Evolutionary conservation across 495 filamentous ascomycete species (phyloP).

Genomic region (Letharia columbiana): DNA sequence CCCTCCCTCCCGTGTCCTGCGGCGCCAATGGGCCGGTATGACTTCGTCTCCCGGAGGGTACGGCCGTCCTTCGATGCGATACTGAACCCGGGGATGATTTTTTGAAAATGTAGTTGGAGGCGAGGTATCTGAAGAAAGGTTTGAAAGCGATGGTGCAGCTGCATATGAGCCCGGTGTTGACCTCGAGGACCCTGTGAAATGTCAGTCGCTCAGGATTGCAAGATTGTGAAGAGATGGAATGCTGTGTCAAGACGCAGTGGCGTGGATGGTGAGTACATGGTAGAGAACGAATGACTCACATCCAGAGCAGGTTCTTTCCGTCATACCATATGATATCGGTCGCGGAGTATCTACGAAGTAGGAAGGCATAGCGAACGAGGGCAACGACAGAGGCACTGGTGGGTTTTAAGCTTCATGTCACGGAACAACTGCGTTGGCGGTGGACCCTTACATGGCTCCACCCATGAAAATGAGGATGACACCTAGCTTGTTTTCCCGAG

Average conservation of each 20-base stretch:
- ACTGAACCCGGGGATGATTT: neutral
- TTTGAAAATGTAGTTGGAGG: neutral
- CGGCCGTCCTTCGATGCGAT: neutral
- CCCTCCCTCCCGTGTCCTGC: neutral
- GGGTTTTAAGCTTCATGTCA: neutral
- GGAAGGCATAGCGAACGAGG: neutral
- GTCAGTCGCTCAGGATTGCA: no score
- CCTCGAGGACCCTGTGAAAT: slow-evolving; percentile 30
- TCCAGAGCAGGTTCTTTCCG: neutral
- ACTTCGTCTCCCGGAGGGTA: neutral
- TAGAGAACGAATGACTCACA: neutral
- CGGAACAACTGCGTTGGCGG: neutral
- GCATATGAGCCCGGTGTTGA: slow-evolving; percentile 37
- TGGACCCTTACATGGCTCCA: slow-evolving; percentile 26
- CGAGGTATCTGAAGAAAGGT: slow-evolving; percentile 11
- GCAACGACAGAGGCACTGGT: neutral
- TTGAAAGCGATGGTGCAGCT: slow-evolving; percentile 19
- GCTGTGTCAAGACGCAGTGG: no score
- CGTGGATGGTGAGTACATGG: neutral
- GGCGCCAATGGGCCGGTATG: neutral
- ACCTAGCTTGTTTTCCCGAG: slow-evolving; percentile 33
- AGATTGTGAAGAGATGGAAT: no score
- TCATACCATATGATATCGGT: slow-evolving; percentile 27
- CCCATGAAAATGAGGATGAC: slow-evolving; percentile 37
- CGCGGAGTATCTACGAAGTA: neutral